These are phyloP conservation scores for Trametes pubescens DNA, from an alignment of 1,284 basidiomycete genomes.

Conservation along the genomic window DNA sequence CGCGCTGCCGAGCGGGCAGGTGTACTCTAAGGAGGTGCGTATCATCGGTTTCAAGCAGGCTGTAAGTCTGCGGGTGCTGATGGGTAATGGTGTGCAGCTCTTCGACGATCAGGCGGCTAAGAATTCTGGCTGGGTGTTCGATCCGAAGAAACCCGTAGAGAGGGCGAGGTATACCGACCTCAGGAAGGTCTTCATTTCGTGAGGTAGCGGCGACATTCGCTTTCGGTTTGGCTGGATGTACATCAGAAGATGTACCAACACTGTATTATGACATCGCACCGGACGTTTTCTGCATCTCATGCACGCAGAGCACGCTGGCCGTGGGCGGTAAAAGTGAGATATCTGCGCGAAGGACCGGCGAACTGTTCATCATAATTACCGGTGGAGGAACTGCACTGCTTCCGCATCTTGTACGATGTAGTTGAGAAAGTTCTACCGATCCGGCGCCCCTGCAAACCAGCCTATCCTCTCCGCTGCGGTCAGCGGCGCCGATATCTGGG, in stretches of 20 bases:
- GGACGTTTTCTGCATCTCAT: neutral
- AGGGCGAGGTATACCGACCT: conserved; percentile 72
- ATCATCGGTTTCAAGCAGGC: neutral
- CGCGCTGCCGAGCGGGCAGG: conserved; percentile 92
- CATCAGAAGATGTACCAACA: conserved; percentile 9
- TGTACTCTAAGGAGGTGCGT: conserved; percentile 90
- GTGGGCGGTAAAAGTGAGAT: too few relatives aligned
- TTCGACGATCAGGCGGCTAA: conserved; percentile 85
- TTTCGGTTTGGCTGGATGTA: conserved; percentile 6
- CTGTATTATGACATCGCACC: neutral
- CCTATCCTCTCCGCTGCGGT: neutral
- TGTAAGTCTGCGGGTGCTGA: neutral
- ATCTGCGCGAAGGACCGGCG: too few relatives aligned
- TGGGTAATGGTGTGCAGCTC: conserved; percentile 55
- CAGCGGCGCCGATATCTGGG: neutral
- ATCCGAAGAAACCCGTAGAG: conserved; percentile 75
- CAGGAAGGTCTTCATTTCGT: conserved; percentile 90
- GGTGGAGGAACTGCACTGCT: too few relatives aligned
- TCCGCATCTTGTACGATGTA: too few relatives aligned
- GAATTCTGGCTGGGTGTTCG: conserved; percentile 79
- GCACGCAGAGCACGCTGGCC: too few relatives aligned
- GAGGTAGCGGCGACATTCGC: conserved; percentile 12
- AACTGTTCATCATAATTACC: too few relatives aligned
- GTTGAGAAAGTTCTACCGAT: too few relatives aligned
- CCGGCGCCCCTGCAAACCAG: too few relatives aligned